Base-by-base conservation (phyloP, 2,329 filamentous ascomycete species). In the Paracorniculantispora psalliotae region DNA sequence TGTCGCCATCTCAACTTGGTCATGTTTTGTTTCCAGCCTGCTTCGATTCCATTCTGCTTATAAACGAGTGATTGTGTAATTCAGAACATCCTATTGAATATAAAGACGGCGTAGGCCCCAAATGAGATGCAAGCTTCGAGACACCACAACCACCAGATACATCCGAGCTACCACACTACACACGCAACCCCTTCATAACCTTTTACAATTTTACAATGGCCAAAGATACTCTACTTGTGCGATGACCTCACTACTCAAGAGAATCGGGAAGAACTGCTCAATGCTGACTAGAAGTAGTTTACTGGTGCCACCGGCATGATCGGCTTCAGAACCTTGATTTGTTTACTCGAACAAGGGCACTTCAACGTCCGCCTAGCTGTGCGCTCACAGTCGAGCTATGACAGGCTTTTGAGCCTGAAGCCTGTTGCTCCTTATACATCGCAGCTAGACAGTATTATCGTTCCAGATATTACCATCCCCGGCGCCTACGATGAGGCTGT, bases 401-500 rank as follows among this genome's bases (percentile, higher is more conserved):
- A 56, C 26, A 57, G 26, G 25, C 52, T 60, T 17, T 4, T 59
- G 1, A 19, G 48, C 3, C 28, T 26, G 37, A 46, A 61, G 28
- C 60, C 56, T 28, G 37, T 48, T 15, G 39, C 59, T 21, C 60
- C 56, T 9, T 52, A 52, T 15, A n/a, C 17, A 2, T 59, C 56
- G 39, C 62, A 65, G 19, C 63, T 70, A 1, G 64, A 63, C 8
- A 66, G 65, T 59, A 60, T 66, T 23, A 59, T 74, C 35, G 71
- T 79, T 1, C 71, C 73, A 1, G 72, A 77, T 53, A 70, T 77
- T 25, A 64, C 68, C 0, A 64, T 62, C 3, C 64, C 67, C 0
- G 68, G 68, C 17, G 75, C 76, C 2, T 78, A 75, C 52, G 71
- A 77, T 28, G 68, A 74, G 28, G 75, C 74, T 13, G 68, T 76